phyloP scores from a whole-genome alignment of 2,329 filamentous ascomycete species.

The Colletotrichum graminicola region DNA sequence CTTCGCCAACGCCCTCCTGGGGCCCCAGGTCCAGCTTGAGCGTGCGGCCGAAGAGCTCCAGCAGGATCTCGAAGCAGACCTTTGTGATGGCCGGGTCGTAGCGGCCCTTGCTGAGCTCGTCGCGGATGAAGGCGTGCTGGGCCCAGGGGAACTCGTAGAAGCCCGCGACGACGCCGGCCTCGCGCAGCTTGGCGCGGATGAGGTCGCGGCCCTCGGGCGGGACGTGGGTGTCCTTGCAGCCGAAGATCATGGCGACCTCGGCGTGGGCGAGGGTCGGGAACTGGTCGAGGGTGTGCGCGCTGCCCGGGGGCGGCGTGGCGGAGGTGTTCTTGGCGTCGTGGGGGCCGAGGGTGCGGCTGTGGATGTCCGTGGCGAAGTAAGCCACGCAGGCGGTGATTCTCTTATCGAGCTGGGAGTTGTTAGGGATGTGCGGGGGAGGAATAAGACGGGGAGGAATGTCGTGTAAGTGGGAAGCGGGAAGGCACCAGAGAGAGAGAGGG shows the following conservation, averaged over 20 bases:
- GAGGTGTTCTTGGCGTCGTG: conserved; percentile 62
- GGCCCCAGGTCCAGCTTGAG: conserved; percentile 84
- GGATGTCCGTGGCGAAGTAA: conserved; percentile 95
- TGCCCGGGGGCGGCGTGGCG: conserved; percentile 51
- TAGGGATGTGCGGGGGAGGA: neutral
- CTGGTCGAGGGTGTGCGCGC: conserved; percentile 65
- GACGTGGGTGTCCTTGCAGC: conserved; percentile 91
- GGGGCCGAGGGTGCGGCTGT: conserved; percentile 80
- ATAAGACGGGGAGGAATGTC: conserved; percentile 2
- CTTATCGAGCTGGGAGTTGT: conserved; percentile 70
- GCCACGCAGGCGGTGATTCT: conserved; percentile 82
- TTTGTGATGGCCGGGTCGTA: conserved; percentile 91
- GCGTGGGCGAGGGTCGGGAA: conserved; percentile 78
- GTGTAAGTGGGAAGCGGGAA: neutral
- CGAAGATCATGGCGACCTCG: conserved; percentile 91
- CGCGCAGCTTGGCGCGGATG: conserved; percentile 84
- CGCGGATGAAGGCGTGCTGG: conserved; percentile 93
- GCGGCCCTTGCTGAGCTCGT: conserved; percentile 92
- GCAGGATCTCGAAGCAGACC: conserved; percentile 89
- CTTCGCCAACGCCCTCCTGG: conserved; percentile 69
- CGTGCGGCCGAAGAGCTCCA: conserved; percentile 85
- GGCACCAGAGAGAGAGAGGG: neutral
- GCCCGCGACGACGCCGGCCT: conserved; percentile 78
- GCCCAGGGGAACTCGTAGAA: conserved; percentile 95
- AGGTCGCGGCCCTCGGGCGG: conserved; percentile 84